A percentile compares a stretch with the other conserved stretches of the same genome.
Conservation (phyloP, 208 protist species). For the Crithidia acanthocephali region DNA sequence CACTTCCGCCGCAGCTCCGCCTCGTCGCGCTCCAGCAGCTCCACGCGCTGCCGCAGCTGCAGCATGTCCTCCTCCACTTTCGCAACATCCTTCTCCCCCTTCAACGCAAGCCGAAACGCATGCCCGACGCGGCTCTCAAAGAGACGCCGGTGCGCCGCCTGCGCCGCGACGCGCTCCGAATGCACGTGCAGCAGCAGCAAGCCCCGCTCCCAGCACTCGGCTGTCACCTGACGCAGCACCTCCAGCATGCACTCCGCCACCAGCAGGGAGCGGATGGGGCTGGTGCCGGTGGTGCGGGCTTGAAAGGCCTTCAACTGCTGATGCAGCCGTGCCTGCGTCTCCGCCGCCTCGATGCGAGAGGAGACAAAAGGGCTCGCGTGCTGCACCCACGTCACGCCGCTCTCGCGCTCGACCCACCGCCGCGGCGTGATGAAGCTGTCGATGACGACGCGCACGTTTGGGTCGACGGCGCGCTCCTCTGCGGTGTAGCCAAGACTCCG, state of each 20-base stretch:
- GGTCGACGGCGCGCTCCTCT: constrained; percentile 53
- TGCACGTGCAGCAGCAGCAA: constrained; percentile 85
- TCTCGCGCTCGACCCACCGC: constrained; percentile 64
- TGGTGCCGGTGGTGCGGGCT: constrained; percentile 60
- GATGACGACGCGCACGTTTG: constrained; percentile 82
- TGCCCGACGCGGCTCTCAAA: constrained; percentile 90
- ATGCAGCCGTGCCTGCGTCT: constrained; percentile 64
- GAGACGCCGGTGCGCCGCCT: constrained; percentile 76
- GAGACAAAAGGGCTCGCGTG: constrained; percentile 76
- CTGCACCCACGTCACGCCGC: constrained; percentile 77
- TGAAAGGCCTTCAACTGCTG: constrained; percentile 24
- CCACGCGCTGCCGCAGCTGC: constrained; percentile 44
- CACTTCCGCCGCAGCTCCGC: constrained; percentile 60
- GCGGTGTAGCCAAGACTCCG: constrained; percentile 36
- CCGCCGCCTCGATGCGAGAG: constrained; percentile 75
- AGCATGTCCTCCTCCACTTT: constrained; percentile 68
- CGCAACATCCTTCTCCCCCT: constrained; percentile 84
- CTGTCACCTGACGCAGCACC: constrained; percentile 84
- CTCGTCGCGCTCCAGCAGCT: constrained; percentile 67
- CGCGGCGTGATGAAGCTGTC: constrained; percentile 87
- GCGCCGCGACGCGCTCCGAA: constrained; percentile 72
- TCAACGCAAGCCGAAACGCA: constrained; percentile 84
- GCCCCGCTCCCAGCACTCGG: constrained; percentile 86
- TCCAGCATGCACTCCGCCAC: constrained; percentile 88
- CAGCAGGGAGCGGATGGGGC: constrained; percentile 75